Evolutionary conservation across 495 filamentous ascomycete genomes (phyloP), one percentile per base, ranked within the genome.

Genomic region (Annulohypoxylon moriforme): DNA sequence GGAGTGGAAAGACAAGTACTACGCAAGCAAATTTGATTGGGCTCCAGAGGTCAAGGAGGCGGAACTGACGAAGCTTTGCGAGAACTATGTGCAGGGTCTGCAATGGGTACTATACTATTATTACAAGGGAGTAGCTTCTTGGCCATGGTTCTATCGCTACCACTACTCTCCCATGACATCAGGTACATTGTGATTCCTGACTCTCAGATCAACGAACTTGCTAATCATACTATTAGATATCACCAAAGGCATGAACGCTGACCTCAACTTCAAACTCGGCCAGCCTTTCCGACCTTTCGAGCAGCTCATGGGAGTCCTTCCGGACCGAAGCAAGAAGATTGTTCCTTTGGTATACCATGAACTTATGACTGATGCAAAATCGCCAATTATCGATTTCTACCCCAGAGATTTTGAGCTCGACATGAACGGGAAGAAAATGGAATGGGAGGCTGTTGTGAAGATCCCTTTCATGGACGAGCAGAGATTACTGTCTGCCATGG

Each of bases 361-460:
- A 10, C 85, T 99, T 22, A 99, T 99, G 96, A 97, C 92, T 3
- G 91, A 93, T 52, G 81, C 89, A 0, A 86, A 93, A 3, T 98
- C 95, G n/a, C 94, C 96, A 11, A 98, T 99, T 78, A 93, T 97
- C 73, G 95, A 98, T 75, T 98, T 99, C 81, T 99, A 99, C 75
- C 96, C 96, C 27, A 88, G 95, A 64, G 95, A 98, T 69, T 99
- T 99, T 71, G 94, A 97, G 70, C 86, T 99, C 18, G 96, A 99
- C 76, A 98, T 98, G 95, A 98, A 98, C 73, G 96, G 96, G 61
- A 99, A 99, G 85, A 99, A 97, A 84, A 96, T 97, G 94, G 96
- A 98, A 71, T 99, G 96, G 96, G 96, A 99, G 75, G 96, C 96
- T 31, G 94, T 99, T 40, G 94, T 98, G 59, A 98, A 97, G 81